Evolutionary conservation across 2,329 filamentous ascomycete genomes (phyloP), one percentile per base, ranked within the genome.

Genomic region (Cytospora chrysosperma): DNA sequence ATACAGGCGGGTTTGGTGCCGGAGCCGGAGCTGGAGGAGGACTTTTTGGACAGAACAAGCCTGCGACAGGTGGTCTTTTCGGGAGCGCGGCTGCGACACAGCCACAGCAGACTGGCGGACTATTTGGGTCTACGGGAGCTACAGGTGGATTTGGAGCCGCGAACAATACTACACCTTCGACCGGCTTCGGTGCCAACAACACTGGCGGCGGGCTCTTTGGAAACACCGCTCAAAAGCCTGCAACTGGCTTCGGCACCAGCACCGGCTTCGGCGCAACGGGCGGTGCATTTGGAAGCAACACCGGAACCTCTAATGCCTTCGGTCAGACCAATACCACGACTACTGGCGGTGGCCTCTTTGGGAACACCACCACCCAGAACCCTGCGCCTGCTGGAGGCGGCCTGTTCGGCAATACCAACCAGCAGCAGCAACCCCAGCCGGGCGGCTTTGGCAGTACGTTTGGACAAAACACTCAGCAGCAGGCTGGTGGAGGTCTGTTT

Each of bases 361-460:
- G 71, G 51, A 71, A 74, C 15, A 79, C 78, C 15, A 66, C 60
- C 8, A 59, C 70, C 10, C 56, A 64, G 15, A 66, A 75, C 10
- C 81, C 79, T 67, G 60, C 66, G 13, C 71, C 69, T 21, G 70
- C 73, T 40, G 75, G 73, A 34, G 69, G 72, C 37, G 73, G 63
- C 40, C 59, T 65, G 32, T 65, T 66, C 50, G 64, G 64, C 61
- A 56, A 27, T 12, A 57, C 37, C 34, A 61, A 52, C 28, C 50
- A 61, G 5, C 54, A 77, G 78, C 15, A 34, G 32, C 71, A 82
- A 26, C 83, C 85, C 32, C 66, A 82, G 81, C 68, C 68, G 34
- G 61, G 61, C 53, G 69, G 65, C 2, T 67, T 76, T 51, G 72
- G 74, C 30, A 70, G 72, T 56, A 72, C 68, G 6, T 81, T 82